Evolutionary conservation across 352 stramenopile genomes (phyloP), one percentile per base, ranked within the genome.

Genomic region (Globisporangium abappressorium): DNA sequence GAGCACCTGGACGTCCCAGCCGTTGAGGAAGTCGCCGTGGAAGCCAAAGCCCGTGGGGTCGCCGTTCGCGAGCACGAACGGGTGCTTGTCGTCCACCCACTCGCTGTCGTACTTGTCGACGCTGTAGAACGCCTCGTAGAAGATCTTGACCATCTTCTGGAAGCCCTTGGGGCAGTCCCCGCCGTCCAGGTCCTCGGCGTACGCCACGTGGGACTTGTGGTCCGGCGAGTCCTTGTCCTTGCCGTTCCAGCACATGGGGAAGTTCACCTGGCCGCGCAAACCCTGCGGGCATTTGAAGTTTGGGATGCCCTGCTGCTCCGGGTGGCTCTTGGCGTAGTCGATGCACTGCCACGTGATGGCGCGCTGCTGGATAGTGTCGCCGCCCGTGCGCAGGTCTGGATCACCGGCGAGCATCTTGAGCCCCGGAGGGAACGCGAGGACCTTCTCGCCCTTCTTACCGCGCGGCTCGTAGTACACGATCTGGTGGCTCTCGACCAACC

Each of bases 101-200:
- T 86, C 74, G 54, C 70, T 71, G 57, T 86, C 76, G 55, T 73
- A 86, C 65, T 82, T 72, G 26, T 65, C 78, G 18, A 86, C 76
- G 26, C 68, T 79, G 69, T 81, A 86, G 65, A 86, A 86, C 15
- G 74, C 70, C 62, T 86, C 78, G 68, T 80, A 86, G 60, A 86
- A 86, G 53, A 84, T 80, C 66, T 86, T 86, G 64, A 86, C 72
- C 72, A 86, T 82, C 67, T 86, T 86, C 70, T 80, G 69, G 68
- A 76, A 83, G 14, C 72, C 72, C 5, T 68, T 36, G 0, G 78
- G 76, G 49, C 78, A 86, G 18, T 65, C 66, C 20, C 78, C 78
- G 2, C 76, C 76, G 24, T 86, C 78, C 7, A 86, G 72, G 0
- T 26, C 72, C 28, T 76, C 73, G 20, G 78, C 78, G 57, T 86